Percentiles rank a stretch among this genome's conserved stretches.
phyloP scores from a whole-genome alignment of 768 basidiomycete species.

The Sistotremastrum suecicum region DNA sequence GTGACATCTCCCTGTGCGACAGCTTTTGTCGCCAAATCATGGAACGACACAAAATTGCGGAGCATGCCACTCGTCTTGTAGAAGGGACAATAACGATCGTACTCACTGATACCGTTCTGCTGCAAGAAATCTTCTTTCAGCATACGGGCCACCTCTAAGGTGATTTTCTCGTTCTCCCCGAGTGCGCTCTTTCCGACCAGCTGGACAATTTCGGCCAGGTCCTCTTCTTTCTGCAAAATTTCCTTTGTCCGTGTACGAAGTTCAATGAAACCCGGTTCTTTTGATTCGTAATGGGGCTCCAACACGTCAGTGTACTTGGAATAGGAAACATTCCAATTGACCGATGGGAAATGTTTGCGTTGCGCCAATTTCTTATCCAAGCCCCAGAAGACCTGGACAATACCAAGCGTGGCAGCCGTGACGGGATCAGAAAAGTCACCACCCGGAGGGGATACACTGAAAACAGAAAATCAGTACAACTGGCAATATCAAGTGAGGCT shows the following conservation, averaged over 20 bases:
- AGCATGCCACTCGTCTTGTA: slow-evolving; percentile 98
- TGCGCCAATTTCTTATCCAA: slow-evolving; percentile 98
- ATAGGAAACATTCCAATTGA: slow-evolving; percentile 99
- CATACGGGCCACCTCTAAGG: slow-evolving; percentile 92
- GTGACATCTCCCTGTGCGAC: slow-evolving; percentile 75
- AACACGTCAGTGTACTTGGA: slow-evolving; percentile 96
- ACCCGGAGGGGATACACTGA: slow-evolving; percentile 92
- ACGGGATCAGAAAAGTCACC: slow-evolving; percentile 99
- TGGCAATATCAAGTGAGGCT: neutral
- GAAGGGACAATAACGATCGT: slow-evolving; percentile 95
- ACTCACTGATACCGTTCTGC: slow-evolving; percentile 98
- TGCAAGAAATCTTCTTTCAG: slow-evolving; percentile 96
- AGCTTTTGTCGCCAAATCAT: slow-evolving; percentile 78
- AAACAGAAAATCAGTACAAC: slow-evolving; percentile 4
- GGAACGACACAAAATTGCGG: slow-evolving; percentile 86
- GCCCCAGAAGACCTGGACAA: slow-evolving; percentile 99
- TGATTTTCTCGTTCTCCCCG: slow-evolving; percentile 96
- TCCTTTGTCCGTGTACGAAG: slow-evolving; percentile 87
- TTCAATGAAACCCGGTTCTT: slow-evolving; percentile 90
- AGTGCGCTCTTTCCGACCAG: slow-evolving; percentile 98
- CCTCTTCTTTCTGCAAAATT: slow-evolving; percentile 96
- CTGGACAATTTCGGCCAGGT: slow-evolving; percentile 97
- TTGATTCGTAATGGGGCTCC: slow-evolving; percentile 82
- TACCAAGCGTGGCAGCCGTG: slow-evolving; percentile 92
- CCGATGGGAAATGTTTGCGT: slow-evolving; percentile 99